Conservation (phyloP, 148 eudicot species). For the Heliosperma pusillum region DNA sequence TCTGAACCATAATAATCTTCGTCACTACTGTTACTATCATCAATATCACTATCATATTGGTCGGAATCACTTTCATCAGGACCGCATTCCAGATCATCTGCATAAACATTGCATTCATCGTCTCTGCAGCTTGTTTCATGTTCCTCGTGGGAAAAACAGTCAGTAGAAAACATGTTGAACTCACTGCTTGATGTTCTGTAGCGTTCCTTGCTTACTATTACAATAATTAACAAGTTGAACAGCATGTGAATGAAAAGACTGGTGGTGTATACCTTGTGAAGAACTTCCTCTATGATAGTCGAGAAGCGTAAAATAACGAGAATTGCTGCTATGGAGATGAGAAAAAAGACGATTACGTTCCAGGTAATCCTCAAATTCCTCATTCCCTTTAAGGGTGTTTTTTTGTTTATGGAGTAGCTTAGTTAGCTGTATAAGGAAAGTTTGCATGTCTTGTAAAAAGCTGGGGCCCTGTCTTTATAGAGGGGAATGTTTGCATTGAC, state of each 20-base stretch:
- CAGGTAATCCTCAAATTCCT: conserved; percentile 25
- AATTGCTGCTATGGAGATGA: conserved; percentile 24
- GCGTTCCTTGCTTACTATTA: conserved; percentile 27
- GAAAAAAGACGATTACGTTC: background rate
- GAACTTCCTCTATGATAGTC: background rate
- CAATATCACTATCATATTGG: conserved; percentile 6
- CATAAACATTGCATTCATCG: conserved; percentile 12
- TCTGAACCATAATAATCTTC: conserved; percentile 28
- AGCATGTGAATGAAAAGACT: conserved; percentile 27
- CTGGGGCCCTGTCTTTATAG: background rate
- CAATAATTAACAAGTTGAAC: conserved; percentile 26
- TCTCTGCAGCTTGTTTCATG: conserved; percentile 4
- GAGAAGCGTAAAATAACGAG: conserved; percentile 14
- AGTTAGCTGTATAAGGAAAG: background rate
- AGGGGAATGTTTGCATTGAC: conserved; percentile 17
- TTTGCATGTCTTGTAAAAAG: background rate
- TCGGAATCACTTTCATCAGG: conserved; percentile 4
- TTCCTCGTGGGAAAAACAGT: conserved; percentile 22
- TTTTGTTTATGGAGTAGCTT: background rate
- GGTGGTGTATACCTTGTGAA: conserved; percentile 7
- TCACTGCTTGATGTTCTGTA: conserved; percentile 10
- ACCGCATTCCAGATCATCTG: conserved; percentile 17
- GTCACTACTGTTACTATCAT: conserved; percentile 10
- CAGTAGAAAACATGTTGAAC: conserved; percentile 11
- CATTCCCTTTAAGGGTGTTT: background rate